A percentile compares a stretch with the other conserved stretches of the same genome.
These are phyloP conservation scores for Capronia americana DNA, from an alignment of 2,329 filamentous ascomycete species.

Conservation along the genomic window DNA sequence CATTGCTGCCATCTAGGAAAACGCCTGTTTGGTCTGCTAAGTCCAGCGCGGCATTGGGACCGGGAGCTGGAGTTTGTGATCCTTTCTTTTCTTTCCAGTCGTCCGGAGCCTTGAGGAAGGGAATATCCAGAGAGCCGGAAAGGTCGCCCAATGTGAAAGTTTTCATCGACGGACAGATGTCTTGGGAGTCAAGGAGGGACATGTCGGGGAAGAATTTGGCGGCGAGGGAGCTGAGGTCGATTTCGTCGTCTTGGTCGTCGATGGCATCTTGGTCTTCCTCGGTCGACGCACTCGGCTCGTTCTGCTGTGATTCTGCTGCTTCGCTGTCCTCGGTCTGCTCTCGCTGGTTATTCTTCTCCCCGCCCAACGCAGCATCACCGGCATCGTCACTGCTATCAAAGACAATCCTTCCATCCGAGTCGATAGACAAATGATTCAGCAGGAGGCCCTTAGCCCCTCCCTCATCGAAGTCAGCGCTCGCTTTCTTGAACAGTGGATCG, in stretches of 20 bases:
- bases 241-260: conserved; percentile 66
- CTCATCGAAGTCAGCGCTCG: conserved; percentile 97
- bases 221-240: conserved; percentile 78
- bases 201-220: conserved; percentile 87
- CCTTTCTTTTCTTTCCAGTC: conserved; percentile 77
- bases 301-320: conserved; percentile 54
- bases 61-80: conserved; percentile 28
- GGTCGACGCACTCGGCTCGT: conserved; percentile 40
- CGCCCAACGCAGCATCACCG: conserved; percentile 56
- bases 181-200: conserved; percentile 76
- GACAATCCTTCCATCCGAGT: conserved; percentile 87
- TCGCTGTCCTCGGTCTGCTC: conserved; percentile 45
- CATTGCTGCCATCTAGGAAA: conserved; percentile 86
- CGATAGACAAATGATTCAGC: conserved; percentile 95
- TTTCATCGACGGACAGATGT: conserved; percentile 94
- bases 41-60: conserved; percentile 43
- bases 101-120: conserved; percentile 86
- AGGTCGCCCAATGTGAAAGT: conserved; percentile 89
- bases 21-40: conserved; percentile 75
- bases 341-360: conserved; percentile 41
- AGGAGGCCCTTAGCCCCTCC: conserved; percentile 94
- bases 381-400: conserved; percentile 97
- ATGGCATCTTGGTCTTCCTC: conserved; percentile 50
- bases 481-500: conserved; percentile 98
- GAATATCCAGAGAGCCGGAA: conserved; percentile 83